Evolutionary conservation across 805 yeast genomes (phyloP).

Genomic region (Candida morakotiae): DNA sequence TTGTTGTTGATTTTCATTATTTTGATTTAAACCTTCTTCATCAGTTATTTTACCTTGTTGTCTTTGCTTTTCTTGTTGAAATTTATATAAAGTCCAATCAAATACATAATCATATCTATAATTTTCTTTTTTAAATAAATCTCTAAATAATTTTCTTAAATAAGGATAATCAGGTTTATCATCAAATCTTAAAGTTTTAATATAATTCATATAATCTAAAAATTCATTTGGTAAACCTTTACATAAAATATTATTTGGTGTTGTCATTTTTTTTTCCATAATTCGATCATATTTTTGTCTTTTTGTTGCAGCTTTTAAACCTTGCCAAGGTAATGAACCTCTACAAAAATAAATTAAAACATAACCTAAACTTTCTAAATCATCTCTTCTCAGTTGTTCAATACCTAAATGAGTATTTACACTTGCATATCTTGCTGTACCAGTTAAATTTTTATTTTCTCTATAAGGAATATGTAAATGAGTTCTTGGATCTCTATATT

Average conservation of each 20-base stretch:
- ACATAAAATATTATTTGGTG: slow-evolving; percentile 80
- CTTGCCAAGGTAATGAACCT: slow-evolving; percentile 98
- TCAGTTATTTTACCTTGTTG: slow-evolving; percentile 35
- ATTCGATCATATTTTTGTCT: slow-evolving; percentile 96
- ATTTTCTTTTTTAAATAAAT: slow-evolving; percentile 80
- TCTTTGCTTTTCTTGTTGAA: slow-evolving; percentile 55
- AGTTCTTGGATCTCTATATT: slow-evolving; percentile 90
- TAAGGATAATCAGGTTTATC: slow-evolving; percentile 94
- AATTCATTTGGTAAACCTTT: slow-evolving; percentile 92
- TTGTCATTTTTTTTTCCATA: slow-evolving; percentile 90
- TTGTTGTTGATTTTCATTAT: slow-evolving; percentile 15
- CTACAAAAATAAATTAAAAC: slow-evolving; percentile 91
- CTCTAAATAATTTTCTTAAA: slow-evolving; percentile 84
- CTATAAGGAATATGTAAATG: slow-evolving; percentile 94
- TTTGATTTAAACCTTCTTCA: slow-evolving; percentile 15
- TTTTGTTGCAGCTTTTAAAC: slow-evolving; percentile 92
- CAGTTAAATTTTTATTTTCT: slow-evolving; percentile 93
- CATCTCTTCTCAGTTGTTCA: slow-evolving; percentile 96
- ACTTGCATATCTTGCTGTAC: slow-evolving; percentile 95
- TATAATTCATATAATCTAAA: slow-evolving; percentile 80
- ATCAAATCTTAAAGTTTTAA: slow-evolving; percentile 87
- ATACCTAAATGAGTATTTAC: slow-evolving; percentile 95
- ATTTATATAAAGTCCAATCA: slow-evolving; percentile 93
- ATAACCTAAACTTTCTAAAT: slow-evolving; percentile 90
- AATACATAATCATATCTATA: slow-evolving; percentile 91